phyloP scores from a whole-genome alignment of 441 rosid genomes.

The Mallotus repandus region DNA sequence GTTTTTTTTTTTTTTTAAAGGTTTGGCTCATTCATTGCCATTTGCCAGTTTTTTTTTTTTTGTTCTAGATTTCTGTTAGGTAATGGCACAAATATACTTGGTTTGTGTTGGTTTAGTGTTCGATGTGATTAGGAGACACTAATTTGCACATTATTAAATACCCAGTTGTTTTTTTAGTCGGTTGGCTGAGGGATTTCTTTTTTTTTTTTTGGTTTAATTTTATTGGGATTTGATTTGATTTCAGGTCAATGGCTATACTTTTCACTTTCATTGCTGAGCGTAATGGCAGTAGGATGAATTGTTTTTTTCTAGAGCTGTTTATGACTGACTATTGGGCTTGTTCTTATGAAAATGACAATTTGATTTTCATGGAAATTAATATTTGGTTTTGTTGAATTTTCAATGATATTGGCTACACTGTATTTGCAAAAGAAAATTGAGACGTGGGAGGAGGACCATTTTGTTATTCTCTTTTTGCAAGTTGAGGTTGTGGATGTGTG shows the following conservation, averaged over 20 bases:
- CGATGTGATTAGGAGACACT: conserved; percentile 9
- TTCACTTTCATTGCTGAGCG: conserved; percentile 24
- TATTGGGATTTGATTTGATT: not conserved
- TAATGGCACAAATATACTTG: not conserved
- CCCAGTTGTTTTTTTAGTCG: conserved; percentile 16
- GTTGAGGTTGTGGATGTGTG: conserved; percentile 47
- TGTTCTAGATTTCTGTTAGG: conserved; percentile 13
- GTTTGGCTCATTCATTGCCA: conserved; percentile 13
- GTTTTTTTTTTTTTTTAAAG: not conserved
- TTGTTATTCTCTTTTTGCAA: conserved; percentile 34
- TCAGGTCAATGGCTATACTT: conserved; percentile 1
- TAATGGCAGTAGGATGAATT: conserved; percentile 26
- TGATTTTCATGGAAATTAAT: conserved; percentile 19
- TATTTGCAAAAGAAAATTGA: conserved; percentile 22
- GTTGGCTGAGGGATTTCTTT: not conserved
- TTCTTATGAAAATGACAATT: conserved; percentile 36
- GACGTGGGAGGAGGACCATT: conserved; percentile 32
- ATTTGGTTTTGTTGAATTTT: conserved; percentile 21
- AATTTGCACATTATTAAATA: conserved; percentile 15
- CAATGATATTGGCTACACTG: conserved; percentile 27
- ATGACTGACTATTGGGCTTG: conserved; percentile 17
- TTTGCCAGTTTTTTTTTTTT: not conserved
- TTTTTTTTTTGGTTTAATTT: not conserved
- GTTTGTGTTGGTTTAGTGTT: conserved; percentile 7
- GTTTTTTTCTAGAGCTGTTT: conserved; percentile 6